These are phyloP conservation scores for Tuber borchii DNA, from an alignment of 495 filamentous ascomycete genomes.

Conservation along the genomic window DNA sequence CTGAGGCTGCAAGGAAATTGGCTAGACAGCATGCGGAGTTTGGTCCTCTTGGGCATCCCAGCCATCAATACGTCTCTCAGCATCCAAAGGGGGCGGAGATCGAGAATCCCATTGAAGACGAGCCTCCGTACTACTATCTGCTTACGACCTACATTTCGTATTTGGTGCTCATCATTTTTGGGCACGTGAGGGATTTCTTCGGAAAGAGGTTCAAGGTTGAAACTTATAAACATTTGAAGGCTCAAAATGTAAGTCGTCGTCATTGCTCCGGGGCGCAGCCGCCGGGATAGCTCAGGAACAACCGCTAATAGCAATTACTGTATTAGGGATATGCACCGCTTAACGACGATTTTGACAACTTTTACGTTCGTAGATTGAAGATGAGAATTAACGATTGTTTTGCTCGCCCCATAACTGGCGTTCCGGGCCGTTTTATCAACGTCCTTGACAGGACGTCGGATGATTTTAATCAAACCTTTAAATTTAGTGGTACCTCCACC, in stretches of 20 bases:
- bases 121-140: conserved; percentile 93
- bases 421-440: conserved; percentile 89
- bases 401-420: conserved; percentile 80
- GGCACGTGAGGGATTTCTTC: conserved; percentile 94
- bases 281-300: not conserved
- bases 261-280: conserved; percentile 27
- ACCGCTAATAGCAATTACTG: not conserved
- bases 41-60: conserved; percentile 70
- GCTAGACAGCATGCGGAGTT: conserved; percentile 84
- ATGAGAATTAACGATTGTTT: conserved; percentile 95
- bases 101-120: conserved; percentile 79
- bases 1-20: conserved; percentile 67
- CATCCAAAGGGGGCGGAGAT: conserved; percentile 67
- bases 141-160: conserved; percentile 97
- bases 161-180: conserved; percentile 88
- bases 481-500: conserved; percentile 80
- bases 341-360: conserved; percentile 98
- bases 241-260: conserved; percentile 51
- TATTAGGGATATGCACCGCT: conserved; percentile 77
- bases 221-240: conserved; percentile 75
- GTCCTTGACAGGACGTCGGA: conserved; percentile 79
- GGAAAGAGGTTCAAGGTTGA: conserved; percentile 83
- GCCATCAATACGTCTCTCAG: conserved; percentile 78
- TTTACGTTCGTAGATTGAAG: conserved; percentile 89
- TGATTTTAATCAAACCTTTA: conserved; percentile 82